Percentiles rank a stretch among this genome's conserved stretches.
These are phyloP conservation scores for Saprolegnia parasitica DNA, from an alignment of 352 stramenopile genomes.

Conservation along the genomic window DNA sequence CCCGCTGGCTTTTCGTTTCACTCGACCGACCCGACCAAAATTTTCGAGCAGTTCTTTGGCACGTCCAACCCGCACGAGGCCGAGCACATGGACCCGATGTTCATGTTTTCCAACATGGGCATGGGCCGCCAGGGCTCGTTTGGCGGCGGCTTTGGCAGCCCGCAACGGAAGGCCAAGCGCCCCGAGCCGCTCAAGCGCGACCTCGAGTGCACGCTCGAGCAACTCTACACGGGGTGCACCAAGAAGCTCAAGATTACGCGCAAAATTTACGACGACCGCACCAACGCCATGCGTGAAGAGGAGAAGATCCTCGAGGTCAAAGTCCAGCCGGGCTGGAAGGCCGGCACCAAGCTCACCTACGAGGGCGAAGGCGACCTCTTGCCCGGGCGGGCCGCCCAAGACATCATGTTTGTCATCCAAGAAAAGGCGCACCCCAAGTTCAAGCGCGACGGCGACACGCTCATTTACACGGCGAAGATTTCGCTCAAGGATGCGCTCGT, in stretches of 20 bases:
- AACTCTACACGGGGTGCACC: slow-evolving; percentile 74
- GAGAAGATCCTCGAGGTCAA: slow-evolving; percentile 93
- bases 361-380: slow-evolving; percentile 88
- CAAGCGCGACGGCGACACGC: slow-evolving; percentile 91
- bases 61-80: slow-evolving; percentile 76
- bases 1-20: slow-evolving; percentile 59
- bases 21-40: slow-evolving; percentile 77
- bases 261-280: slow-evolving; percentile 74
- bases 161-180: slow-evolving; percentile 27
- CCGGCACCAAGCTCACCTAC: slow-evolving; percentile 96
- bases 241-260: slow-evolving; percentile 95
- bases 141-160: slow-evolving; percentile 5
- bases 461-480: slow-evolving; percentile 94
- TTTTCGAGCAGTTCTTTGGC: slow-evolving; percentile 89
- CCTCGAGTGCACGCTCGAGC: slow-evolving; percentile 91
- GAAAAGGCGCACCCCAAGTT: slow-evolving; percentile 90
- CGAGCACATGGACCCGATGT: slow-evolving; percentile 64
- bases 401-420: slow-evolving; percentile 94
- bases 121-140: slow-evolving; percentile 32
- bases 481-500: slow-evolving; percentile 93
- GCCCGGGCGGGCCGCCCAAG: slow-evolving; percentile 87
- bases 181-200: slow-evolving; percentile 69
- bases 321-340: slow-evolving; percentile 95
- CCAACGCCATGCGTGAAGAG: slow-evolving; percentile 90
- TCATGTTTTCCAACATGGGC: slow-evolving; percentile 47